Evolutionary conservation across 164 flowering plant species (phyloP), one percentile per base, ranked within the genome.

Genomic region (Platanus orientalis): DNA sequence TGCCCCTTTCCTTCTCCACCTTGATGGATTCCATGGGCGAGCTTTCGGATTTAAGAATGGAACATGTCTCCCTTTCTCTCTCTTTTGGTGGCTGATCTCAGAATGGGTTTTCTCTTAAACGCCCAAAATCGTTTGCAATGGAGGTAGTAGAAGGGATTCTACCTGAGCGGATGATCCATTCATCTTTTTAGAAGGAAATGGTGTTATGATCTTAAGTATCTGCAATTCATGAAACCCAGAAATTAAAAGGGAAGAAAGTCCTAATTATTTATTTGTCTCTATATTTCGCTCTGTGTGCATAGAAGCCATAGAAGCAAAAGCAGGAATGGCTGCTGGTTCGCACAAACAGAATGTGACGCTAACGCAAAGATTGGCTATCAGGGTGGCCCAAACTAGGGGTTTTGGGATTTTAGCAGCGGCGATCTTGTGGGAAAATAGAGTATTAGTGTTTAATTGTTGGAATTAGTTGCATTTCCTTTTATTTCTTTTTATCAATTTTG

Each of bases 251-350:
- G 19, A 34, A 16, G 27, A 48, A 61, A 48, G 28, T 28, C 11
- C n/a, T 7, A 13, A 5, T 20, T 44, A 25, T 28, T 30, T 14
- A 49, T 60, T 32, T 20, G 3, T 14, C 20, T 64, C 26, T 42
- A 2, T 27, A 0, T 50, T 25, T 67, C 14, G 12, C 7, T 52
- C 28, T n/a, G n/a, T n/a, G n/a, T 23, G 21, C 20, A 59, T 19
- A 42, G 67, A 39, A 73, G 44, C 49, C 49, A 90, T 91, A 96
- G 92, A 89, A 59, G 85, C 90, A 5, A 84, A 73, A 69, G 94
- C 76, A 21, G 98, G 96, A 23, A 65, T 93, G 94, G 94, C 85
- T 28, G 98, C 97, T 61, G 97, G 96, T 57, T 93, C 98, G 2
- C 79, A 84, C 83, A 82, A 79, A 60, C 74, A 88, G 65, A 87